Evolutionary conservation across 352 stramenopile genomes (phyloP).

Genomic region (Plasmopara viticola): DNA sequence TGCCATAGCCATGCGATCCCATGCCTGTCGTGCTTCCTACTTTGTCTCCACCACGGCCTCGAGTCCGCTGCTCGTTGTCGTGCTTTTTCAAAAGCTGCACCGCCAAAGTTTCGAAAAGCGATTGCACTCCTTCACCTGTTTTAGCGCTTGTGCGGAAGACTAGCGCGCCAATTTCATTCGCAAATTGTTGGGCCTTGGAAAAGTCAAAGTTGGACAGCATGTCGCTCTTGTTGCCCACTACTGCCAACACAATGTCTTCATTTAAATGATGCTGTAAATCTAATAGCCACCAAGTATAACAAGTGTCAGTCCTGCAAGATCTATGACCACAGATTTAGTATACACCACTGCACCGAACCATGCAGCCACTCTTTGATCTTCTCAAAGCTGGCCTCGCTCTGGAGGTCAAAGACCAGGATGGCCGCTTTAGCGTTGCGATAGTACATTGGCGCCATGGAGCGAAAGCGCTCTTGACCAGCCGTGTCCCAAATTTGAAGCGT

Average conservation of each 20-base stretch:
- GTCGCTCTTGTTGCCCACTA: constrained; percentile 84
- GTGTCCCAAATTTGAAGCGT: constrained; percentile 86
- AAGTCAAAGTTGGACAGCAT: constrained; percentile 62
- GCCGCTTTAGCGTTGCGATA: constrained; percentile 86
- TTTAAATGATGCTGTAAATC: constrained; percentile 74
- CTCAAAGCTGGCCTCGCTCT: constrained; percentile 68
- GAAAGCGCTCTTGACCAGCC: constrained; percentile 49
- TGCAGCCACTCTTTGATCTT: constrained; percentile 86
- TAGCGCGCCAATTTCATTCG: constrained; percentile 72
- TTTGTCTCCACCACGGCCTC: constrained; percentile 41
- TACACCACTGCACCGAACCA: constrained; percentile 23
- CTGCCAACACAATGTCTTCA: constrained; percentile 73
- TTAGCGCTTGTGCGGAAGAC: constrained; percentile 80
- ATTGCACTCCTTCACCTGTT: constrained; percentile 68
- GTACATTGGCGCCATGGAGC: constrained; percentile 88
- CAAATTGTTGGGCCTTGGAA: constrained; percentile 59
- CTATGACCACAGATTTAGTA: not conserved
- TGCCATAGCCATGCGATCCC: constrained; percentile 24
- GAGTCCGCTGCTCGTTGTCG: constrained; percentile 48
- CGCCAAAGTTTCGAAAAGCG: constrained; percentile 69
- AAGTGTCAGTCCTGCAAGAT: not conserved
- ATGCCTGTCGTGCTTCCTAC: constrained; percentile 17
- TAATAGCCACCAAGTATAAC: constrained; percentile 13
- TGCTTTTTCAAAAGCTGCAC: constrained; percentile 72
- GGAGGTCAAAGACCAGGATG: constrained; percentile 83